These are phyloP conservation scores for Cryphonectria nitschkei DNA, from an alignment of 2,329 filamentous ascomycete genomes.

Conservation along the genomic window DNA sequence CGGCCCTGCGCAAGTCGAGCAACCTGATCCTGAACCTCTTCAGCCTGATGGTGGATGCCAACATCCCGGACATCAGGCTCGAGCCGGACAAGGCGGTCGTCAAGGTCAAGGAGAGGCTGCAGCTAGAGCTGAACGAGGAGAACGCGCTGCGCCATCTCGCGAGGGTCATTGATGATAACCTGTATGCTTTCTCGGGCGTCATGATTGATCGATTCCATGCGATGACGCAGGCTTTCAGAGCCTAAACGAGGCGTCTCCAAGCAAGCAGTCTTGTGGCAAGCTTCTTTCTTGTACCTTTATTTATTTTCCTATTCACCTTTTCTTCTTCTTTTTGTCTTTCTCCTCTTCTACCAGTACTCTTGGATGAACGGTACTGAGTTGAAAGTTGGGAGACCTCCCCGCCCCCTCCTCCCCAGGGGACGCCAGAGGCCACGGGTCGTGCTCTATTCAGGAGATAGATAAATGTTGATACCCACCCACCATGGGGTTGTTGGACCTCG, in stretches of 20 bases:
- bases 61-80: conserved; percentile 91
- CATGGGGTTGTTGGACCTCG: not conserved
- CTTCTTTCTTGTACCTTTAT: not conserved
- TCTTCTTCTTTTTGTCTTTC: no score
- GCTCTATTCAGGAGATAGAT: not conserved
- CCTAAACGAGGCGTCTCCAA: conserved; percentile 45
- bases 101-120: conserved; percentile 94
- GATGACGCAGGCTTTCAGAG: conserved; percentile 87
- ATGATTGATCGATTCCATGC: conserved; percentile 95
- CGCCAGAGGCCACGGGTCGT: not conserved
- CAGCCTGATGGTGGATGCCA: conserved; percentile 95
- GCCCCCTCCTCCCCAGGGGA: no score
- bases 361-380: not conserved
- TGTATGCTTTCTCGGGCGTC: conserved; percentile 87
- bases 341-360: not conserved
- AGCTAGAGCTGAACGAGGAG: conserved; percentile 87
- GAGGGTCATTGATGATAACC: conserved; percentile 85
- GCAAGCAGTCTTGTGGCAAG: not conserved
- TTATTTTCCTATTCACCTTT: not conserved
- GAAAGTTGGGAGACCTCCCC: not conserved
- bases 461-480: conserved; percentile 7
- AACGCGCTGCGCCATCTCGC: conserved; percentile 90
- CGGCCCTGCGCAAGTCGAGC: conserved; percentile 83
- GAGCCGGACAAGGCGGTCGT: conserved; percentile 92
- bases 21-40: conserved; percentile 95